phyloP scores from a whole-genome alignment of 305 asterid species.

The Caryopteris hybrid region DNA sequence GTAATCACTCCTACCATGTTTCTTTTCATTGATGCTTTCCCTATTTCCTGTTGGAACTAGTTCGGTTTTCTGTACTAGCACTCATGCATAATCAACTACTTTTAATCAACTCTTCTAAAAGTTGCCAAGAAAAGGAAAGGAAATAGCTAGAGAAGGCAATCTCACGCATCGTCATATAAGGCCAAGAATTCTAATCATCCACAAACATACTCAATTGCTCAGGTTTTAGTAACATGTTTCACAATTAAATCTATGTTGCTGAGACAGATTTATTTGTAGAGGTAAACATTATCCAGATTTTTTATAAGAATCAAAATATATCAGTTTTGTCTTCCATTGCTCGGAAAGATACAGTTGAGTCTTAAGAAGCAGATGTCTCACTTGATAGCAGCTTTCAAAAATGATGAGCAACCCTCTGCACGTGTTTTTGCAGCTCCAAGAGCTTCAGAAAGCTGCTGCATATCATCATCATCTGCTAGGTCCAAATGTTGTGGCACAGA shows the following conservation, averaged over 20 bases:
- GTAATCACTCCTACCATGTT: background rate
- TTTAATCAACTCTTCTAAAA: no score
- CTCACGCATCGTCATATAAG: no score
- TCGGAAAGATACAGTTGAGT: conserved; percentile 8
- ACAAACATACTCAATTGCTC: no score
- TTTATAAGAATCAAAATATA: no score
- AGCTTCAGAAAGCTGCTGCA: conserved; percentile 81
- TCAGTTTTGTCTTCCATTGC: background rate
- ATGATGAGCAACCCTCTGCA: conserved; percentile 79
- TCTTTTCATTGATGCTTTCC: background rate
- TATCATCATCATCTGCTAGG: conserved; percentile 68
- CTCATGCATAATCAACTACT: no score
- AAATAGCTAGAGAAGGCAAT: no score
- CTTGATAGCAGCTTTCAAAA: conserved; percentile 82
- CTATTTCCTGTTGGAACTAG: background rate
- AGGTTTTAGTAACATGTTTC: no score
- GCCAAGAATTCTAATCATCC: background rate
- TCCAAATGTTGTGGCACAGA: conserved; percentile 85
- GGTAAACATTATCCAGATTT: background rate
- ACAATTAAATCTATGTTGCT: no score
- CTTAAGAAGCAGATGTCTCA: conserved; percentile 26
- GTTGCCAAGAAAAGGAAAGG: no score
- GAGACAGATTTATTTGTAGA: background rate
- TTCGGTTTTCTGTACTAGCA: background rate
- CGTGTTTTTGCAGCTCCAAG: conserved; percentile 91